A percentile compares a stretch with the other conserved stretches of the same genome.
phyloP scores from a whole-genome alignment of 768 basidiomycete genomes.

The Chiua virens region DNA sequence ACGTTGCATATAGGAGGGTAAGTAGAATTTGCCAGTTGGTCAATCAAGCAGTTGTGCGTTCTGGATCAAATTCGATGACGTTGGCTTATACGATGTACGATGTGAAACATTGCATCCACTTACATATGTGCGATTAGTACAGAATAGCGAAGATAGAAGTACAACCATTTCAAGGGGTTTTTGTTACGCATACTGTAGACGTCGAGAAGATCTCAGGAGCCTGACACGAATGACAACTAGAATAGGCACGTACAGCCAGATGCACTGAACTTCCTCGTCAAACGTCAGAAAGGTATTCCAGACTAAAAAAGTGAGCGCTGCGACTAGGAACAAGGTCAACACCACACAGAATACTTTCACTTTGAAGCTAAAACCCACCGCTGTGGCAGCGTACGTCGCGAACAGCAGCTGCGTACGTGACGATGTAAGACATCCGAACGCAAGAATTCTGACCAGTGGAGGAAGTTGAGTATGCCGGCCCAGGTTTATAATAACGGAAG shows the following conservation, averaged over 20 bases:
- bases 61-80: constrained; percentile 1
- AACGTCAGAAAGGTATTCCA: constrained; percentile 15
- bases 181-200: constrained; percentile 21
- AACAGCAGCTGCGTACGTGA: too few species aligned
- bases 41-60: constrained; percentile 13
- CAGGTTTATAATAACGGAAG: too few species aligned
- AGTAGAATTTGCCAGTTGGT: constrained; percentile 6
- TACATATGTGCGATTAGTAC: constrained; percentile 20
- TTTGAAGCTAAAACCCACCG: neutral
- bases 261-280: constrained; percentile 16
- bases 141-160: constrained; percentile 29
- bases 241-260: constrained; percentile 23
- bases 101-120: neutral
- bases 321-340: constrained; percentile 11
- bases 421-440: constrained; percentile 1
- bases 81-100: neutral
- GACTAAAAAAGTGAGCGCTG: constrained; percentile 11
- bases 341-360: neutral
- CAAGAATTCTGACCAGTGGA: too few species aligned
- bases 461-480: too few species aligned
- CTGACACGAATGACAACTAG: neutral
- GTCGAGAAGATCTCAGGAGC: neutral
- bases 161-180: constrained; percentile 31
- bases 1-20: constrained; percentile 6
- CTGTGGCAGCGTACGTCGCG: constrained; percentile 12